Conservation (phyloP, 257 asterid genomes). For the Solanum corneliomulleri region DNA sequence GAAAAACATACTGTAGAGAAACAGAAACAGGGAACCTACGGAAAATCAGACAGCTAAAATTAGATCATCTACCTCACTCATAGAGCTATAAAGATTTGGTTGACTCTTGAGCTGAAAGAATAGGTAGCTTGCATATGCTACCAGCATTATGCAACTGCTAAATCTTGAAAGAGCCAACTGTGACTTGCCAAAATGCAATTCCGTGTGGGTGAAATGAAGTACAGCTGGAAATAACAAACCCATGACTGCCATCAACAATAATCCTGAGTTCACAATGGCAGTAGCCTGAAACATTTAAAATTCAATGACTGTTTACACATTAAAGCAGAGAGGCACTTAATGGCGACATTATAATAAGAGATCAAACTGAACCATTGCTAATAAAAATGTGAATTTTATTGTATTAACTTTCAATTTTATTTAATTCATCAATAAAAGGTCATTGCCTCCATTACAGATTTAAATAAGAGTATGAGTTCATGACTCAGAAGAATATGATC, state of each 20-base stretch:
- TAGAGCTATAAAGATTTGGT: slow-evolving; percentile 32
- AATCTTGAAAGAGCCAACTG: slow-evolving; percentile 91
- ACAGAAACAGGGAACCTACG: not conserved
- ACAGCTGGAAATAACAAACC: slow-evolving; percentile 90
- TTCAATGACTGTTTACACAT: slow-evolving; percentile 13
- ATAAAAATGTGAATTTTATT: not conserved
- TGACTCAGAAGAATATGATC: not conserved
- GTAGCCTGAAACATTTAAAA: slow-evolving; percentile 49
- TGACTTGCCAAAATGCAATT: slow-evolving; percentile 73
- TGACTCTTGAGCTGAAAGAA: slow-evolving; percentile 92
- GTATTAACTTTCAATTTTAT: not conserved
- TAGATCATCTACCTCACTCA: slow-evolving; percentile 39
- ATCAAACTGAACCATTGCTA: not conserved
- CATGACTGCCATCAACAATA: slow-evolving; percentile 96
- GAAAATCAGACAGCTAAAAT: not conserved
- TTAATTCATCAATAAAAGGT: not conserved
- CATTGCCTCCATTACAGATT: not conserved
- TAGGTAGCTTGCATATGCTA: slow-evolving; percentile 90
- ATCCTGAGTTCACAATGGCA: slow-evolving; percentile 86
- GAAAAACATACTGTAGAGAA: not conserved
- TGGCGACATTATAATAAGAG: not conserved
- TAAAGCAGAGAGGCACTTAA: not conserved
- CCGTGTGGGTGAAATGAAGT: slow-evolving; percentile 85
- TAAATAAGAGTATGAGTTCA: not conserved
- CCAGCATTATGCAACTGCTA: slow-evolving; percentile 88